phyloP scores from a whole-genome alignment of 768 basidiomycete species.

The Suillus hirtellus region DNA sequence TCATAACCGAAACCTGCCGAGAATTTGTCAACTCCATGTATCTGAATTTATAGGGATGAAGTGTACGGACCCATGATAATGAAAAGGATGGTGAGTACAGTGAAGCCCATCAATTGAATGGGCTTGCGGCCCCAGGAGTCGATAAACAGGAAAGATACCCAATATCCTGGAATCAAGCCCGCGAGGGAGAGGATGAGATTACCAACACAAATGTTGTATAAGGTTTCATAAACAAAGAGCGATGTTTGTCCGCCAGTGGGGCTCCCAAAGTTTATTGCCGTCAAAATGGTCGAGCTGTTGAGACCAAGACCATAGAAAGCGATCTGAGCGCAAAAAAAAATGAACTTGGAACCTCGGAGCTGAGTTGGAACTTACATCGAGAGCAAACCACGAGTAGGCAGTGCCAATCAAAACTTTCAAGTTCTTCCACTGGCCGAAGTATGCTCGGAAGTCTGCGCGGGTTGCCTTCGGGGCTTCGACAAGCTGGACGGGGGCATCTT shows the following conservation, averaged over 20 bases:
- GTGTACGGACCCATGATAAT: slow-evolving; percentile 61
- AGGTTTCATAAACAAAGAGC: slow-evolving; percentile 51
- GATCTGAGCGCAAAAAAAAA: slow-evolving; percentile 43
- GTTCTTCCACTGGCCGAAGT: slow-evolving; percentile 79
- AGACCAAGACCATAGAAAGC: slow-evolving; percentile 90
- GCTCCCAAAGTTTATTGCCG: slow-evolving; percentile 65
- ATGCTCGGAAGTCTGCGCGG: slow-evolving; percentile 60
- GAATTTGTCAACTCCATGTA: slow-evolving; percentile 11
- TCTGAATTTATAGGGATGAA: background rate
- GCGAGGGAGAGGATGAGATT: slow-evolving; percentile 76
- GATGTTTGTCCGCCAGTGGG: slow-evolving; percentile 30
- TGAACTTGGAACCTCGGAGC: background rate
- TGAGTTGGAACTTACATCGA: slow-evolving; percentile 54
- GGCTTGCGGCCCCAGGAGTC: slow-evolving; percentile 83
- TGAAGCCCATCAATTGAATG: slow-evolving; percentile 81
- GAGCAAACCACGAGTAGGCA: slow-evolving; percentile 86
- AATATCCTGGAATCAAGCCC: slow-evolving; percentile 82
- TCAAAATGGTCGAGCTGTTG: slow-evolving; percentile 76
- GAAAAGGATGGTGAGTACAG: slow-evolving; percentile 63
- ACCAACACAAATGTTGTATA: slow-evolving; percentile 68
- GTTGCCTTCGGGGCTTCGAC: slow-evolving; percentile 69
- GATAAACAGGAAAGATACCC: slow-evolving; percentile 57
- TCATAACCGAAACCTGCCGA: slow-evolving; percentile 64
- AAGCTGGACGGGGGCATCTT: slow-evolving; percentile 59
- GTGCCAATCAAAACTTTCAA: slow-evolving; percentile 79